Conservation (phyloP, 345 rosid species). For the Syzygium aqueum region DNA sequence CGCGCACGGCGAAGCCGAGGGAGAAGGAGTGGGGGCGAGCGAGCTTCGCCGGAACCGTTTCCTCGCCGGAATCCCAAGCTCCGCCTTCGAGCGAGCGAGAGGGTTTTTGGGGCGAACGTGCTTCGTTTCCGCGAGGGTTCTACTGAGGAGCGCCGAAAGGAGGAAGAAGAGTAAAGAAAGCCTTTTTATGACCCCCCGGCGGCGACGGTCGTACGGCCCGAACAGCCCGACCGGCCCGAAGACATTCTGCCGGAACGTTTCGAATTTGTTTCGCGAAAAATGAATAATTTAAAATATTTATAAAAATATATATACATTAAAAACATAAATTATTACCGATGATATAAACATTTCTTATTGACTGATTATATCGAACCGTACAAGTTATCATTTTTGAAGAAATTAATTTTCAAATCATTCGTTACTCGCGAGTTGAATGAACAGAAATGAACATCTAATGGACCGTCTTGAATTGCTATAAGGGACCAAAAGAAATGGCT, state of each 20-base stretch:
- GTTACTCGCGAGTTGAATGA: no score
- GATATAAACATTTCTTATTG: no score
- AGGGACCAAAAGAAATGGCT: background rate
- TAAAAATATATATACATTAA: no score
- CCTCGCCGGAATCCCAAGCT: background rate
- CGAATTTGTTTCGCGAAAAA: rapidly evolving
- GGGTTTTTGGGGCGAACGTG: background rate
- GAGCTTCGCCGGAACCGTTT: background rate
- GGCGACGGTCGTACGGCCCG: background rate
- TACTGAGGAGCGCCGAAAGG: background rate
- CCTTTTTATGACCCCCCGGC: background rate
- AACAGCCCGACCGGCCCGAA: background rate
- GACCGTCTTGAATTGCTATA: background rate
- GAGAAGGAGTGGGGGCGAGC: background rate
- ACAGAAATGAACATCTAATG: no score
- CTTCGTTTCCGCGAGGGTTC: background rate
- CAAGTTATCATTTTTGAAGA: no score
- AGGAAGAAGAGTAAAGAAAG: no score
- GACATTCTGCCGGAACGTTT: background rate
- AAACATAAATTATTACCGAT: no score
- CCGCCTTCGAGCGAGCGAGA: background rate
- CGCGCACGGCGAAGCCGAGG: background rate
- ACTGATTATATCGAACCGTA: no score
- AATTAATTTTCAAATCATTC: no score
- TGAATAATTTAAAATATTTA: background rate